Evolutionary conservation across 345 rosid genomes (phyloP), one percentile per base, ranked within the genome.

Genomic region (Bruguiera sexangula): DNA sequence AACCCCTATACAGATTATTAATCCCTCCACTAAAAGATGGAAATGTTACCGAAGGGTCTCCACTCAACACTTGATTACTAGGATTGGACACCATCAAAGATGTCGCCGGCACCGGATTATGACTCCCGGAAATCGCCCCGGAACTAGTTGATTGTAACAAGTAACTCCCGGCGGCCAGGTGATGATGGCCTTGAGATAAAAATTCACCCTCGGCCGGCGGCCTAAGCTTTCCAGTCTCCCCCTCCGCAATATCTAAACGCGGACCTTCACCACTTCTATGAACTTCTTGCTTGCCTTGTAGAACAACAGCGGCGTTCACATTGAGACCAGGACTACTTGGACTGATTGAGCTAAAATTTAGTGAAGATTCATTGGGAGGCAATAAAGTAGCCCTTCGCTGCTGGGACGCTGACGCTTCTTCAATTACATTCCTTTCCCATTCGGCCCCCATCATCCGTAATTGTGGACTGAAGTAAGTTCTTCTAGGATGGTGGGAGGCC

Each of bases 1-100:
- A 62, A 24, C 84, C 79, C 60, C 84, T 75, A 58, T 79, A 73
- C 75, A 78, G 69, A 54, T 73, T 73, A 70, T 43, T 77, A 48
- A 66, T 34, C 26, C 76, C 60, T 9, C 54, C 78, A 57, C 63
- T 51, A 46, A 65, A 63, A 11, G 82, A 70, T 62, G 88, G 84
- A 73, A 82, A 81, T 32, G 89, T 61, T 84, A 82, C 81, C 80
- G 75, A 43, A 24, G 83, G 74, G 43, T 85, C 86, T n/a, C 82
- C 77, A 11, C 81, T 71, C 56, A 77, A 61, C 34, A 69, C 75
- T 62, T 82, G 87, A 67, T 15, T 48, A 18, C 63, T 76, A 3
- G 80, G 78, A 68, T 80, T 82, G 48, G 86, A 62, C 80, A 88
- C 70, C 89, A 71, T 89, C 93, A 88, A 89, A 77, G 87, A 84